Conservation (phyloP, 108 stramenopile species). For the Pseudonitzschia delicatissima region DNA sequence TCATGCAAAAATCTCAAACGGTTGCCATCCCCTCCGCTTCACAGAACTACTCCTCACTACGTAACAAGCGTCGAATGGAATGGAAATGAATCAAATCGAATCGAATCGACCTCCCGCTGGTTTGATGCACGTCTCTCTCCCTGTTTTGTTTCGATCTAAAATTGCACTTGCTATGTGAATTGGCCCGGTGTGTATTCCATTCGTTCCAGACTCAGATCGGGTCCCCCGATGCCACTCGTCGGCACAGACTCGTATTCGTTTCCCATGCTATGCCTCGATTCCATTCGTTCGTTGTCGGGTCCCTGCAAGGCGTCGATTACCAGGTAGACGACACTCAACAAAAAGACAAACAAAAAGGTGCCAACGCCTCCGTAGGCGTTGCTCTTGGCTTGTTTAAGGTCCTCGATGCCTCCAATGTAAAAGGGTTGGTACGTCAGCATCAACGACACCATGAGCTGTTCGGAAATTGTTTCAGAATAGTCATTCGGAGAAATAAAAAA, state of each 20-base stretch:
- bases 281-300: not conserved
- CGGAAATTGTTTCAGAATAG: not conserved
- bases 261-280: not conserved
- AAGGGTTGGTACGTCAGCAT: conserved; percentile 75
- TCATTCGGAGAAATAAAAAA: not conserved
- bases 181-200: too few species aligned
- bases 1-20: too few species aligned
- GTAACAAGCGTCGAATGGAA: too few species aligned
- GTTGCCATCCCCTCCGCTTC: too few species aligned
- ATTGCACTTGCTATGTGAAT: too few species aligned
- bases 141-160: too few species aligned
- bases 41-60: too few species aligned
- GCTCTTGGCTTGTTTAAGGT: conserved; percentile 57
- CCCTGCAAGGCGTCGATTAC: conserved; percentile 1
- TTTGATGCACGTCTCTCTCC: too few species aligned
- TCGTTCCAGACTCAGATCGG: conserved; percentile 2
- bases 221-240: not conserved
- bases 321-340: conserved; percentile 28
- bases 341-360: conserved; percentile 72
- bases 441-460: conserved; percentile 56
- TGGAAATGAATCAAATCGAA: too few species aligned
- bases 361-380: conserved; percentile 81
- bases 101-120: too few species aligned
- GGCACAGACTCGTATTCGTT: conserved; percentile 1
- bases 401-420: conserved; percentile 76